phyloP scores from a whole-genome alignment of 495 filamentous ascomycete genomes.

The Cudoniella acicularis region DNA sequence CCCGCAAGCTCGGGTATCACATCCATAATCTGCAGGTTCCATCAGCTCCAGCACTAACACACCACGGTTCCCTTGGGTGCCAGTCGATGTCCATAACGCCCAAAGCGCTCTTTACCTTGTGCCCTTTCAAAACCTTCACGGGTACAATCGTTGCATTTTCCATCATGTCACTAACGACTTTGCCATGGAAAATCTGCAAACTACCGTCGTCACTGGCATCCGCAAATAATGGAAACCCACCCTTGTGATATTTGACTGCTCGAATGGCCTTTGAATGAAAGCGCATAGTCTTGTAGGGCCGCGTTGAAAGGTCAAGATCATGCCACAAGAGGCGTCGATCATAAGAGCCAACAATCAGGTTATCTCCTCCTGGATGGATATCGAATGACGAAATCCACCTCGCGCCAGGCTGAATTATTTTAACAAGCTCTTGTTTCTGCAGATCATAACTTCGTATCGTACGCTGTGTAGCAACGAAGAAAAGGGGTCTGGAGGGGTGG shows the following conservation, averaged over 20 bases:
- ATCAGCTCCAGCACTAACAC: constrained; percentile 90
- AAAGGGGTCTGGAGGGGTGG: constrained; percentile 86
- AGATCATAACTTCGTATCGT: constrained; percentile 91
- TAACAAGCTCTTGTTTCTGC: constrained; percentile 79
- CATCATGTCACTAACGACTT: constrained; percentile 87
- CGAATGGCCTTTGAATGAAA: constrained; percentile 92
- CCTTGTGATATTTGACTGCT: constrained; percentile 78
- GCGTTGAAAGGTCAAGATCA: constrained; percentile 84
- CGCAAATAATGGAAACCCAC: constrained; percentile 82
- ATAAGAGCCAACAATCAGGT: constrained; percentile 89
- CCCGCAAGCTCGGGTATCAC: constrained; percentile 13
- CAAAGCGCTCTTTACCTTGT: constrained; percentile 73
- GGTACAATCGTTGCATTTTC: constrained; percentile 96
- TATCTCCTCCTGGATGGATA: constrained; percentile 89
- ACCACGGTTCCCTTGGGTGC: constrained; percentile 91
- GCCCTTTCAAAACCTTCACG: constrained; percentile 87
- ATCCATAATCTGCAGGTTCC: constrained; percentile 79
- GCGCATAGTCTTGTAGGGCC: constrained; percentile 91
- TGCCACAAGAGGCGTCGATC: constrained; percentile 95
- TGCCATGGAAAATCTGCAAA: constrained; percentile 94
- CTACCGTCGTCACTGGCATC: constrained; percentile 92
- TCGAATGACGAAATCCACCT: constrained; percentile 94
- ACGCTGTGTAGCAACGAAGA: constrained; percentile 94
- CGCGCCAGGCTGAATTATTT: constrained; percentile 87
- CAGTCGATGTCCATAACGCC: constrained; percentile 93